phyloP scores from a whole-genome alignment of 768 basidiomycete species.

The Leccinum sublutescens region DNA sequence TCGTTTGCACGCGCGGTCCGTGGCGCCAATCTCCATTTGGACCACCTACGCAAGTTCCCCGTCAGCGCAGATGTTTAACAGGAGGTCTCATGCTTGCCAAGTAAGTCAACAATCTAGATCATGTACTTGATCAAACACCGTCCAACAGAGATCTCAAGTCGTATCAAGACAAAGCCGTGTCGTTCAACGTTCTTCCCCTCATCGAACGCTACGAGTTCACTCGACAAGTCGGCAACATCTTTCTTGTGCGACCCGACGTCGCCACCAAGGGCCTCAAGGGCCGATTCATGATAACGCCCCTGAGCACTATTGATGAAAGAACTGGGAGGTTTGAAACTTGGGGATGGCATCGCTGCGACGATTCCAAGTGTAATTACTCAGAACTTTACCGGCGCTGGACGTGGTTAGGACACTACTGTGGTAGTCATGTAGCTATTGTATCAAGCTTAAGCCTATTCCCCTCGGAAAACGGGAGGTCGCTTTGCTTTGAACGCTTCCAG shows the following conservation, averaged over 20 bases:
- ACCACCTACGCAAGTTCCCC: conserved; percentile 38
- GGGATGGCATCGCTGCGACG: conserved; percentile 56
- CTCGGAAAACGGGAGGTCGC: conserved; percentile 72
- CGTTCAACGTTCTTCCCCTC: conserved; percentile 80
- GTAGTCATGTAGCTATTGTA: neutral
- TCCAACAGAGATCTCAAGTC: conserved; percentile 82
- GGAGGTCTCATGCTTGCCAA: conserved; percentile 98
- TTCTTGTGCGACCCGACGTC: conserved; percentile 87
- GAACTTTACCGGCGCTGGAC: conserved; percentile 48
- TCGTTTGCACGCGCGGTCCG: no score
- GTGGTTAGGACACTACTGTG: conserved; percentile 37
- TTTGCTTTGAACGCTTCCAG: conserved; percentile 86
- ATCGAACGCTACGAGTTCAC: conserved; percentile 96
- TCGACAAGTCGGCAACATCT: conserved; percentile 74
- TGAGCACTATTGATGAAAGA: conserved; percentile 68
- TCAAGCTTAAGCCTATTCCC: conserved; percentile 55
- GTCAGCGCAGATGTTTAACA: conserved; percentile 35
- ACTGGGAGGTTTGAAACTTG: conserved; percentile 61
- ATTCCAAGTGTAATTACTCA: conserved; percentile 56
- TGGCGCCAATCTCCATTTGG: conserved; percentile 70
- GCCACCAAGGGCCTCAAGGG: no score
- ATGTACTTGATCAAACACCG: neutral
- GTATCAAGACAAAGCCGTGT: conserved; percentile 62
- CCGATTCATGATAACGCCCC: no score
- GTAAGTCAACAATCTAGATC: conserved; percentile 43